Evolutionary conservation across 805 yeast genomes (phyloP).

Genomic region (Debaryomyces tyrocola): DNA sequence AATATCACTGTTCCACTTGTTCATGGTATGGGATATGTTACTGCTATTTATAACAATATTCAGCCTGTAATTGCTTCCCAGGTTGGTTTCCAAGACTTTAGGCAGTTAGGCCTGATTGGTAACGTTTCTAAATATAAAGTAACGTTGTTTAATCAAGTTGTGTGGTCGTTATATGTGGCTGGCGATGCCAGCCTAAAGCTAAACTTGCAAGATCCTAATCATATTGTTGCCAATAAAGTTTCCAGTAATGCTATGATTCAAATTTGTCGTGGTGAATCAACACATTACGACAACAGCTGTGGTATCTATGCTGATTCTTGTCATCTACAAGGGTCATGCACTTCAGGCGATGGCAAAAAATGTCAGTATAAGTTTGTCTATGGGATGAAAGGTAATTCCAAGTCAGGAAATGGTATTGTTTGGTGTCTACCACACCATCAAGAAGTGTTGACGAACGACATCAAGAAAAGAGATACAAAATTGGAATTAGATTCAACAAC

Average conservation of each 20-base stretch:
- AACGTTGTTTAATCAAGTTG: slow-evolving; percentile 53
- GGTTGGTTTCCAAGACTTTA: slow-evolving; percentile 61
- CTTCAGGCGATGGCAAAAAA: slow-evolving; percentile 15
- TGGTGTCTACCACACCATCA: slow-evolving; percentile 57
- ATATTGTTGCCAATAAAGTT: slow-evolving; percentile 41
- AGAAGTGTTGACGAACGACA: slow-evolving; percentile 31
- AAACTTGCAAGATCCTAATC: slow-evolving; percentile 36
- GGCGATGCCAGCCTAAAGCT: slow-evolving; percentile 19
- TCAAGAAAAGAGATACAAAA: slow-evolving; percentile 27
- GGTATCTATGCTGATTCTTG: slow-evolving; percentile 30
- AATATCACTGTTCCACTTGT: slow-evolving; percentile 56
- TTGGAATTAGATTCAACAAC: slow-evolving; percentile 48
- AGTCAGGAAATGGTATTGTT: slow-evolving; percentile 31
- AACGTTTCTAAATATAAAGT: slow-evolving; percentile 51
- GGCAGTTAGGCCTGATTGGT: slow-evolving; percentile 34
- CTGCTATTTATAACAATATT: slow-evolving; percentile 55
- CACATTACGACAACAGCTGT: slow-evolving; percentile 30
- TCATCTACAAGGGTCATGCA: slow-evolving; percentile 13
- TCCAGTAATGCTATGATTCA: slow-evolving; percentile 54
- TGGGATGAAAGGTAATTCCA: slow-evolving; percentile 24
- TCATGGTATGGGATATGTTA: slow-evolving; percentile 80
- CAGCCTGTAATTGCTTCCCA: slow-evolving; percentile 57
- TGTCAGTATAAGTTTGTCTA: slow-evolving; percentile 32
- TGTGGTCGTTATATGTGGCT: slow-evolving; percentile 66
- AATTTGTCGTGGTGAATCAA: slow-evolving; percentile 49